Conservation (phyloP, 2,329 filamentous ascomycete genomes). For the Fusarium clavum region DNA sequence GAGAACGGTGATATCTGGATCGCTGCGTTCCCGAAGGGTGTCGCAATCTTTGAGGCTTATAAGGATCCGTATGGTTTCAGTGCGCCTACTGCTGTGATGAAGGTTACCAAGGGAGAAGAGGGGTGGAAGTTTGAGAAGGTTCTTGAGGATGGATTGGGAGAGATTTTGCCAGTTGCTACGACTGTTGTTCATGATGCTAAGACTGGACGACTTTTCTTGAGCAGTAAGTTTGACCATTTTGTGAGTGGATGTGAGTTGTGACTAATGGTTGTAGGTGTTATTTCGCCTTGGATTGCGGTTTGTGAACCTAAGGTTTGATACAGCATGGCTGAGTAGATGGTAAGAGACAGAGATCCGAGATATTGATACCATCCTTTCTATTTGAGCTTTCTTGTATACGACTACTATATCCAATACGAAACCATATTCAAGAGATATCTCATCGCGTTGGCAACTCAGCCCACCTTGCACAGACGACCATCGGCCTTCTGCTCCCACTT, state of each 20-base stretch:
- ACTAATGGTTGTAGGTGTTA: slow-evolving; percentile 30
- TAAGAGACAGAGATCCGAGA: no score
- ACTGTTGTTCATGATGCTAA: slow-evolving; percentile 43
- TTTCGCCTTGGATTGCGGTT: slow-evolving; percentile 40
- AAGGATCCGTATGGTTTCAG: slow-evolving; percentile 28
- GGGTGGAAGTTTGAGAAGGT: slow-evolving; percentile 39
- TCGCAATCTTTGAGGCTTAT: slow-evolving; percentile 25
- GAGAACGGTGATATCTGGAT: slow-evolving; percentile 36
- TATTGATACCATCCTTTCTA: no score
- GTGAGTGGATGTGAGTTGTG: fast-evolving
- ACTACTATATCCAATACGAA: no score
- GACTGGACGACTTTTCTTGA: slow-evolving; percentile 40
- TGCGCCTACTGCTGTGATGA: slow-evolving; percentile 20
- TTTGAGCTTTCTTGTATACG: no score
- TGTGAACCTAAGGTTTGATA: slow-evolving; percentile 3
- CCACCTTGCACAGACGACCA: slow-evolving; percentile 44
- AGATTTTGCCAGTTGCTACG: slow-evolving; percentile 35
- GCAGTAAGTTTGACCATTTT: slow-evolving; percentile 23
- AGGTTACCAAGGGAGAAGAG: slow-evolving; percentile 4
- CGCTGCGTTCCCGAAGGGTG: slow-evolving; percentile 28
- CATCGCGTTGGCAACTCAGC: no score
- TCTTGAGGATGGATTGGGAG: slow-evolving; percentile 36
- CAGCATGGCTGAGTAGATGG: no score
- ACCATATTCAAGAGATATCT: no score
- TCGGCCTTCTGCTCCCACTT: slow-evolving; percentile 49